Evolutionary conservation across 352 stramenopile genomes (phyloP).

Genomic region (Phytophthora cactorum): DNA sequence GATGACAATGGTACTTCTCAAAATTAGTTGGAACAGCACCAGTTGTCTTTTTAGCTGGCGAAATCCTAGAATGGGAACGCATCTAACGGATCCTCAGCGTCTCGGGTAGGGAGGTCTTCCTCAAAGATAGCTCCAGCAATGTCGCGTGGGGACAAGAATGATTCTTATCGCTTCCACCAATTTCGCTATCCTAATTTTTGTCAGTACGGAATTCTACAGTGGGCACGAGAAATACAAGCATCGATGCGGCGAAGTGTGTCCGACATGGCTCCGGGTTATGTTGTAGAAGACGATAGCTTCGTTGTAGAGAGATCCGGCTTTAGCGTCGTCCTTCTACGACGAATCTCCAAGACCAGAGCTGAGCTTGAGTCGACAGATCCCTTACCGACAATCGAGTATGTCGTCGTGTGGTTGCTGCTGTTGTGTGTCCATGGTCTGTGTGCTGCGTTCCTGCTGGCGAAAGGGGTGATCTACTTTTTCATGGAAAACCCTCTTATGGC

Average conservation of each 20-base stretch:
- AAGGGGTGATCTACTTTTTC: constrained; percentile 38
- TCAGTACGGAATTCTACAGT: neutral
- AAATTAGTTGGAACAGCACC: too few relatives aligned
- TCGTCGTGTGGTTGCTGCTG: constrained; percentile 24
- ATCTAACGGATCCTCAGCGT: neutral
- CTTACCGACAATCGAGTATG: constrained; percentile 13
- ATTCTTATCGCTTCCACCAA: neutral
- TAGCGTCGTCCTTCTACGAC: constrained; percentile 7
- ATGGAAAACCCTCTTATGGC: constrained; percentile 49
- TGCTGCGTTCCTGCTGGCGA: constrained; percentile 24
- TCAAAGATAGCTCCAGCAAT: neutral
- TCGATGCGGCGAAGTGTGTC: neutral
- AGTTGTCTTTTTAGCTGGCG: too few relatives aligned
- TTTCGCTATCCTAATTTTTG: neutral
- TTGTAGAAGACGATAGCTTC: constrained; percentile 18
- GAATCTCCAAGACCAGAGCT: constrained; percentile 4
- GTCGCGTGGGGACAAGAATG: neutral
- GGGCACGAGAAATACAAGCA: neutral
- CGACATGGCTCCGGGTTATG: neutral
- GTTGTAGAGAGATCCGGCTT: constrained; percentile 3
- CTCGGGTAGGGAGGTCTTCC: too few relatives aligned
- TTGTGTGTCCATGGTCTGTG: constrained; percentile 27
- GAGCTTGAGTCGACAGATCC: neutral
- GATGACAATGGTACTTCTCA: too few relatives aligned
- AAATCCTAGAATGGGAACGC: too few relatives aligned